Base-by-base conservation (phyloP, 495 filamentous ascomycete genomes). In the Parmelia sp. region DNA sequence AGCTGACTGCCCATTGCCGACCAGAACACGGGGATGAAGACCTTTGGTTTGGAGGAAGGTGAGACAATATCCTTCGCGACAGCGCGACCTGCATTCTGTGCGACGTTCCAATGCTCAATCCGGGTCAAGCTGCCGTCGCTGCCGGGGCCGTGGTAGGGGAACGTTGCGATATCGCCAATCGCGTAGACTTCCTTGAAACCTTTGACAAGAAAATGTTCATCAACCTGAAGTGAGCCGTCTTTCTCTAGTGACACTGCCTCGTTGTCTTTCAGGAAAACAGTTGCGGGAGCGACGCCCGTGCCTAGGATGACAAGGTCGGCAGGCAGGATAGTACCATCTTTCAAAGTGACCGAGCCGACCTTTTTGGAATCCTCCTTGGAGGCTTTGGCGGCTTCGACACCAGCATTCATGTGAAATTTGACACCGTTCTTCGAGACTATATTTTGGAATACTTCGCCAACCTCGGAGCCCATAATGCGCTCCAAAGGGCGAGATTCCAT, bases 71-170 rank as follows among this genome's bases (percentile, higher is more conserved):
- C 81, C 61, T 78, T 75, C 7, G 90, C 94, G 9, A 86, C 94
- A 29, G 79, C 78, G 23, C 93, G 88, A 7, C 94, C 94, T 7
- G 88, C 77, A 68, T 97, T 97, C 75, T 97, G 94, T 4, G 94
- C 94, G 3, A 98, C 94, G 73, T 97, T 92, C 93, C 92, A 98
- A 73, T 98, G 94, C 78, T 98, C 95, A 74, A 96, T 96, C 62
- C 90, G 80, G 3, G 82, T 83, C 33, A 79, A 79, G 7, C 77
- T 79, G 61, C 90, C 88, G 65, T 86, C 77, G 3, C 88, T 84
- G n/a, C 90, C 91, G 0, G 93, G 92, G 3, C 93, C 92, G 72
- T 91, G 83, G 77, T 97, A 98, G 0, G 93, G 93, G 71, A 91
- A 96, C 2, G 91, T 94, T 11, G 94, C 92, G 62, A 98, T 97